A percentile compares a stretch with the other conserved stretches of the same genome.
Conservation (phyloP, 2,329 filamentous ascomycete species). For the Exophiala sideris region DNA sequence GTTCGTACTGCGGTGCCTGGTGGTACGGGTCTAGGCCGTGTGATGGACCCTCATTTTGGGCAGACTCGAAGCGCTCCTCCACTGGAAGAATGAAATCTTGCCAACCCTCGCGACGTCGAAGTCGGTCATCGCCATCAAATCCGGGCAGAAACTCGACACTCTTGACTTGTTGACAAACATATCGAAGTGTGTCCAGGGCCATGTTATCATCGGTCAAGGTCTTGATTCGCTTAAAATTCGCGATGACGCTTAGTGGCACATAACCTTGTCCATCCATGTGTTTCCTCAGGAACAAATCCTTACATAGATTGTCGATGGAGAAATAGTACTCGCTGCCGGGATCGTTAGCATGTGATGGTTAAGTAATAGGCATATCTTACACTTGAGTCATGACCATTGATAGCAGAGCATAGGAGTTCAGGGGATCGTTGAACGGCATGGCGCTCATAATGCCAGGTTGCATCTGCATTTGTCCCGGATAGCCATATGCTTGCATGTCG, state of each 20-base stretch:
- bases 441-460: constrained; percentile 50
- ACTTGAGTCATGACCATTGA: constrained; percentile 60
- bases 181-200: constrained; percentile 64
- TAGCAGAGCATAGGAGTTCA: constrained; percentile 56
- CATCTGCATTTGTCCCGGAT: constrained; percentile 49
- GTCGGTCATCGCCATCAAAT: constrained; percentile 72
- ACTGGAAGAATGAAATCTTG: constrained; percentile 72
- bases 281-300: constrained; percentile 81
- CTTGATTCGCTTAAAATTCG: constrained; percentile 82
- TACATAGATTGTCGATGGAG: constrained; percentile 90
- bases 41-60: constrained; percentile 68
- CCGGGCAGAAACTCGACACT: constrained; percentile 72
- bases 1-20: constrained; percentile 3
- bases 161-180: constrained; percentile 68
- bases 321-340: constrained; percentile 86
- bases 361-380: constrained; percentile 37
- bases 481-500: constrained; percentile 41
- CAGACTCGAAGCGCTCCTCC: constrained; percentile 67
- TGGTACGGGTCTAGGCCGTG: constrained; percentile 9
- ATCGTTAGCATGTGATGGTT: constrained; percentile 1
- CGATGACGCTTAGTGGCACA: constrained; percentile 74
- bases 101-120: constrained; percentile 75
- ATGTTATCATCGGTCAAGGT: constrained; percentile 61
- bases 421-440: constrained; percentile 55
- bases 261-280: constrained; percentile 97